Conservation (phyloP, 2,329 filamentous ascomycete genomes). For the Diaporthe batatas region DNA sequence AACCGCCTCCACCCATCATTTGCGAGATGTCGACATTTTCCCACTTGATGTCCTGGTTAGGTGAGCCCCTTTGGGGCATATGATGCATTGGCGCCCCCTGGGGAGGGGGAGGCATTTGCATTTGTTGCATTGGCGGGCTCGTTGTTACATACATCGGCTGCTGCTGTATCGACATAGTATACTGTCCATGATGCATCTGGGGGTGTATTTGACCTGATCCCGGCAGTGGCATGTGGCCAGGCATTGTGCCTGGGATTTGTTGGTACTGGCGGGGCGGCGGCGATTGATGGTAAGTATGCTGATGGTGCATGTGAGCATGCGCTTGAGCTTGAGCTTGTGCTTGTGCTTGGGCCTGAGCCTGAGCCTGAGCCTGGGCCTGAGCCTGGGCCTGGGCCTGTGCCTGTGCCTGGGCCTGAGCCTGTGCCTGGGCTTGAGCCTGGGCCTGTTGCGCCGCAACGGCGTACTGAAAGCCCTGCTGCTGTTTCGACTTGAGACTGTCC, state of each 20-base stretch:
- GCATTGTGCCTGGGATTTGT: constrained; percentile 34
- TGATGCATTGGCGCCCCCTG: constrained; percentile 47
- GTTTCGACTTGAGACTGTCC: constrained; percentile 57
- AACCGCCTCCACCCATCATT: constrained; percentile 54
- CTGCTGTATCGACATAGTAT: constrained; percentile 36
- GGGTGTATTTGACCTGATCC: constrained; percentile 38
- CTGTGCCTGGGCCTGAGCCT: constrained; percentile 30
- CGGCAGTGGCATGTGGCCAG: constrained; percentile 36
- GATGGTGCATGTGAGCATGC: constrained; percentile 35
- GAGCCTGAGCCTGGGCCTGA: constrained; percentile 32
- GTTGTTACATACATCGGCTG: constrained; percentile 43
- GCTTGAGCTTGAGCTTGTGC: constrained; percentile 37
- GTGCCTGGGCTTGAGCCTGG: constrained; percentile 37
- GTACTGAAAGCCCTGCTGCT: constrained; percentile 50
- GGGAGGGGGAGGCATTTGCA: constrained; percentile 45
- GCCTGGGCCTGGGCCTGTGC: constrained; percentile 13
- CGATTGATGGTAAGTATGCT: constrained; percentile 33
- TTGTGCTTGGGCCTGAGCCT: constrained; percentile 47
- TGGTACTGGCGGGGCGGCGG: constrained; percentile 35
- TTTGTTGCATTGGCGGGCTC: constrained; percentile 50
- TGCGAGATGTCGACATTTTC: constrained; percentile 59
- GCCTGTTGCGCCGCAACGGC: constrained; percentile 50
- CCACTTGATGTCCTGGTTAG: constrained; percentile 55
- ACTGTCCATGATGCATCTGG: constrained; percentile 35
- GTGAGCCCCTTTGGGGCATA: constrained; percentile 34